Evolutionary conservation across 129 eudicot species (phyloP).

Genomic region (Lactuca saligna): DNA sequence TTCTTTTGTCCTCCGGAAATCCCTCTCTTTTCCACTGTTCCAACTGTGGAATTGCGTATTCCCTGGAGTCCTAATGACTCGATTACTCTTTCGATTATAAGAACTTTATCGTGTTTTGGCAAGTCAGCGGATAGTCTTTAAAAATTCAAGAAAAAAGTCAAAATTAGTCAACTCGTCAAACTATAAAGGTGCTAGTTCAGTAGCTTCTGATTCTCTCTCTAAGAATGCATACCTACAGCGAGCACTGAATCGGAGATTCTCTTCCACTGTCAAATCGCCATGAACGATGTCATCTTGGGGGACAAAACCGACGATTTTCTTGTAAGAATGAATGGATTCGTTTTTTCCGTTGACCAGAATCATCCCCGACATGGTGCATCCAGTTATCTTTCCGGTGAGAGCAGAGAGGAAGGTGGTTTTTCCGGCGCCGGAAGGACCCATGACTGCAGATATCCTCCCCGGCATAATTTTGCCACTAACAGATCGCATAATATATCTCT

Average conservation of each 20-base stretch:
- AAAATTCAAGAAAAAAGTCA: neutral
- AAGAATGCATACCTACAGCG: conserved; percentile 65
- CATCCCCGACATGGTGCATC: conserved; percentile 56
- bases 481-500: conserved; percentile 62
- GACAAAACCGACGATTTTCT: conserved; percentile 69
- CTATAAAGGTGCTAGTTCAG: neutral
- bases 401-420: conserved; percentile 83
- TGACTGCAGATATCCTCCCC: conserved; percentile 78
- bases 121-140: conserved; percentile 61
- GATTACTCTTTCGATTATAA: conserved; percentile 77
- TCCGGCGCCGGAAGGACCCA: conserved; percentile 94
- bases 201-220: too few species aligned
- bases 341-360: conserved; percentile 67
- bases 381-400: conserved; percentile 56
- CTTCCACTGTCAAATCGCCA: conserved; percentile 84
- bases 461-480: conserved; percentile 72
- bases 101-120: conserved; percentile 79
- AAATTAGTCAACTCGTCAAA: neutral
- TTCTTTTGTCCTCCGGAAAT: conserved; percentile 90
- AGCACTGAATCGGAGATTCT: conserved; percentile 75
- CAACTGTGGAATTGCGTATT: conserved; percentile 71
- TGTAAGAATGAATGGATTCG: conserved; percentile 63
- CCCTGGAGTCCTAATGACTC: conserved; percentile 79
- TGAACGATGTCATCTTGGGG: conserved; percentile 90
- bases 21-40: conserved; percentile 84